A percentile compares a stretch with the other conserved stretches of the same genome.
Evolutionary conservation across 805 yeast genomes (phyloP).

Genomic region (Debaryomyces castellii): DNA sequence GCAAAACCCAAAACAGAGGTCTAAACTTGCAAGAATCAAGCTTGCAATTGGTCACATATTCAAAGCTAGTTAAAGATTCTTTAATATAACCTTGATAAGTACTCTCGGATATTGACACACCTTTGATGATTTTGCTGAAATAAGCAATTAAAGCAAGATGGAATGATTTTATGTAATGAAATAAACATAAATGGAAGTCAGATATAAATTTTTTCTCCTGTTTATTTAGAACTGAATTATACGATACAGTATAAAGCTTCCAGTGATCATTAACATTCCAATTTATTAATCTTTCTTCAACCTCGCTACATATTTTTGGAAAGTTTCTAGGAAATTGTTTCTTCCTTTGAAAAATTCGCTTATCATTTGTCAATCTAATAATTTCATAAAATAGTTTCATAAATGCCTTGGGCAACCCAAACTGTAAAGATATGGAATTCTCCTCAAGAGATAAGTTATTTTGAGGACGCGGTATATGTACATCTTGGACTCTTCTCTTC

Average conservation of each 20-base stretch:
- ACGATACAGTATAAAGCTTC: constrained; percentile 30
- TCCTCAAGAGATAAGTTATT: constrained; percentile 10
- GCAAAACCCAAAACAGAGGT: constrained; percentile 51
- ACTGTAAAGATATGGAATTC: constrained; percentile 38
- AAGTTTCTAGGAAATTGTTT: constrained; percentile 52
- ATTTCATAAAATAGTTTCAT: constrained; percentile 46
- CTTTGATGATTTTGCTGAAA: constrained; percentile 45
- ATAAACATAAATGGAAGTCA: constrained; percentile 40
- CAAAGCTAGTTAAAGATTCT: constrained; percentile 34
- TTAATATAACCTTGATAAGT: constrained; percentile 37
- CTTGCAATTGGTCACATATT: constrained; percentile 18
- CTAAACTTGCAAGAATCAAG: constrained; percentile 18
- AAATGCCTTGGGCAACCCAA: constrained; percentile 49
- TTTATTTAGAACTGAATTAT: constrained; percentile 7
- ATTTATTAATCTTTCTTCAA: constrained; percentile 47
- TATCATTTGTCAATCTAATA: constrained; percentile 51
- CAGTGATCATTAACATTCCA: constrained; percentile 46
- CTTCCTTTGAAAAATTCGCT: constrained; percentile 40
- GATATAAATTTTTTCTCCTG: constrained; percentile 26
- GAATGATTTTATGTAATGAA: constrained; percentile 36
- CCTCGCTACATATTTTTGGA: constrained; percentile 54
- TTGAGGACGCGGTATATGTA: not conserved
- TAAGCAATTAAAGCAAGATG: constrained; percentile 46
- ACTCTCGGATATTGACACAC: constrained; percentile 16
- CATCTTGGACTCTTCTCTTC: not conserved